Evolutionary conservation across 768 basidiomycete genomes (phyloP).

Genomic region (Hemileccinum rubropunctum): DNA sequence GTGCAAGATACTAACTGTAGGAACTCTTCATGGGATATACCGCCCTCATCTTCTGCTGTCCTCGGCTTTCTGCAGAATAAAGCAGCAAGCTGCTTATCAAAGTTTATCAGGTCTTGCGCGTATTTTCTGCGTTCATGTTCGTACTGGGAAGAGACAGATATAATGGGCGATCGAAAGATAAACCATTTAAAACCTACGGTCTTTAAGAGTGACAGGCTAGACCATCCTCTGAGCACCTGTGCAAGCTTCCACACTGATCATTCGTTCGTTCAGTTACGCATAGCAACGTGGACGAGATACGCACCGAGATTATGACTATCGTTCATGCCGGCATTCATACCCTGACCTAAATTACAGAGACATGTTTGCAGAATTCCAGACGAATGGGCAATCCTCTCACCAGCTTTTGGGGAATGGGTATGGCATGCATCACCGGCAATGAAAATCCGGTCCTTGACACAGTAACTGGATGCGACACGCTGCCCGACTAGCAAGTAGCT

Average conservation of each 20-base stretch:
- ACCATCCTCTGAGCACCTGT: slow-evolving; percentile 43
- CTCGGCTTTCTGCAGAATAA: slow-evolving; percentile 70
- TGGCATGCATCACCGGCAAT: slow-evolving; percentile 78
- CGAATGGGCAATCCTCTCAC: slow-evolving; percentile 26
- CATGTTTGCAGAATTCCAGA: neutral
- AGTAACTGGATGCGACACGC: slow-evolving; percentile 64
- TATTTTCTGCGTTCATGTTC: slow-evolving; percentile 65
- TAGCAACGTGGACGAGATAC: neutral
- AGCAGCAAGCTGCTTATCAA: slow-evolving; percentile 62
- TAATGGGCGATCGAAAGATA: neutral
- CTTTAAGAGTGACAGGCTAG: slow-evolving; percentile 35
- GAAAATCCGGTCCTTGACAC: slow-evolving; percentile 62
- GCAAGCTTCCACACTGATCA: slow-evolving; percentile 45
- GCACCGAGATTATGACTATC: slow-evolving; percentile 69
- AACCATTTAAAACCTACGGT: slow-evolving; percentile 31
- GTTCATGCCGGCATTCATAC: slow-evolving; percentile 77
- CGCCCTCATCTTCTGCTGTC: slow-evolving; percentile 38
- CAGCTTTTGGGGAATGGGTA: slow-evolving; percentile 66
- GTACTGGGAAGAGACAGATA: slow-evolving; percentile 43
- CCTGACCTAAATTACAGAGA: slow-evolving; percentile 49
- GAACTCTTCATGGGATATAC: slow-evolving; percentile 36
- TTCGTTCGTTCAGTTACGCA: slow-evolving; percentile 57
- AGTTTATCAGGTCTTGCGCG: slow-evolving; percentile 70
- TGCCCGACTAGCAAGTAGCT: slow-evolving; percentile 54
- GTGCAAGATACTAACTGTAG: slow-evolving; percentile 22